Conservation (phyloP, 495 filamentous ascomycete genomes). For the Haplographium delicatum region DNA sequence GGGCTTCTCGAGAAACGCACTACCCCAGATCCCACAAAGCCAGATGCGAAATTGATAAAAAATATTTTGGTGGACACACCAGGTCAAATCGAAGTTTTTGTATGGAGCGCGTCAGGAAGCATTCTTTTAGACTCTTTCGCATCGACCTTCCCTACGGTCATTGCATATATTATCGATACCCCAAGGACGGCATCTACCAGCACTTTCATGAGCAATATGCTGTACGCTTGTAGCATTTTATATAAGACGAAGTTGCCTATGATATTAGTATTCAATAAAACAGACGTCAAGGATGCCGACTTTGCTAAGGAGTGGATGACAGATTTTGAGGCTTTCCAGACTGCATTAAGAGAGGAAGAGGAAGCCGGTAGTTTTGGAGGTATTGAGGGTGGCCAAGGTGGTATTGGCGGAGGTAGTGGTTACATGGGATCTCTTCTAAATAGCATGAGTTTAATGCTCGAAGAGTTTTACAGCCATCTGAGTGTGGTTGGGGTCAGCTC, state of each 20-base stretch:
- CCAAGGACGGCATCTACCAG: conserved; percentile 85
- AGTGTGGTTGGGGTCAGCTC: conserved; percentile 89
- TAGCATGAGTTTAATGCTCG: conserved; percentile 95
- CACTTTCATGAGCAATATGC: conserved; percentile 99
- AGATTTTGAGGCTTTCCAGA: conserved; percentile 94
- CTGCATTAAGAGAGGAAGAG: conserved; percentile 74
- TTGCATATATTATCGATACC: conserved; percentile 96
- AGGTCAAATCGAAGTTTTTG: conserved; percentile 97
- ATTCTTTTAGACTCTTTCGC: conserved; percentile 93
- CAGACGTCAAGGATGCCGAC: conserved; percentile 81
- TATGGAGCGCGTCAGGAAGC: conserved; percentile 89
- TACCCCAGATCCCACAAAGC: conserved; percentile 54
- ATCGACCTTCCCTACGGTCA: conserved; percentile 88
- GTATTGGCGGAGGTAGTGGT: conserved; percentile 68
- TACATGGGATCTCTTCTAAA: conserved; percentile 97
- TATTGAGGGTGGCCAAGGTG: conserved; percentile 56
- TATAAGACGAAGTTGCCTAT: conserved; percentile 98
- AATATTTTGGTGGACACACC: conserved; percentile 93
- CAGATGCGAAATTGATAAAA: conserved; percentile 59
- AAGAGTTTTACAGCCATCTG: conserved; percentile 94
- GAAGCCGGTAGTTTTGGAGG: conserved; percentile 71
- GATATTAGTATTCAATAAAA: conserved; percentile 99
- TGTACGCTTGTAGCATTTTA: conserved; percentile 94
- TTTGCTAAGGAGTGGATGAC: conserved; percentile 99
- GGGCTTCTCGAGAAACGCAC: conserved; percentile 82